Base-by-base conservation (phyloP, 352 stramenopile genomes). In the Plasmopara muralis region DNA sequence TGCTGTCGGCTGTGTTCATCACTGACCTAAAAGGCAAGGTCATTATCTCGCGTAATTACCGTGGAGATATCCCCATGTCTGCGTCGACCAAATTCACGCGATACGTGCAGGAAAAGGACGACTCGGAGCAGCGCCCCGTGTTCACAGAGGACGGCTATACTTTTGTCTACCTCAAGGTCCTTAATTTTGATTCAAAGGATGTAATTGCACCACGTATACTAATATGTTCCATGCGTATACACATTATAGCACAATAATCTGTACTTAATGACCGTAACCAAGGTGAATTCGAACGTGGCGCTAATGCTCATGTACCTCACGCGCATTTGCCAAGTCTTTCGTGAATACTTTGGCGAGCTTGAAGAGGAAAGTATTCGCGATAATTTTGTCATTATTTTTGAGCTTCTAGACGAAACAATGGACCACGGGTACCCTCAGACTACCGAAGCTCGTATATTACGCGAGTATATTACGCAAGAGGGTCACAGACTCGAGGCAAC, bases 331-430 rank as follows among this genome's bases (percentile, higher is more conserved):
- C 75, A 89, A 63, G 93, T 99, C 7, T 99, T 99, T 74, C 95
- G 98, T 65, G 95, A 99, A 54, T 99, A 99, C 81, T 99, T 99
- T 87, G 95, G 95, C 10, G 96, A 98, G 53, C 68, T 99, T 8
- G 94, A 99, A 57, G 97, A 99, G 68, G 97, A 99, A 68, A 98
- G 83, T 48, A 99, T 99, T 58, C 89, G 97, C 29, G 97, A 99
- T 74, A 99, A 99, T 64, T 99, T 99, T 72, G 96, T 99, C 37
- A 97, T 99, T 68, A 98, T 99, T 68, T 99, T 99, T 64, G 97
- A 99, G 78, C 78, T 99, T 8, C 77, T 99, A 39, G 97, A 99
- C 68, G 97, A 99, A 75, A 99, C 94, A 8, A 99, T 99, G 92
- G 97, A 99, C 72, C 97, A 99, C 66, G 97, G 97, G 6, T 97